Evolutionary conservation across 768 basidiomycete genomes (phyloP).

Genomic region (Chalciporus pseudorubinellus): DNA sequence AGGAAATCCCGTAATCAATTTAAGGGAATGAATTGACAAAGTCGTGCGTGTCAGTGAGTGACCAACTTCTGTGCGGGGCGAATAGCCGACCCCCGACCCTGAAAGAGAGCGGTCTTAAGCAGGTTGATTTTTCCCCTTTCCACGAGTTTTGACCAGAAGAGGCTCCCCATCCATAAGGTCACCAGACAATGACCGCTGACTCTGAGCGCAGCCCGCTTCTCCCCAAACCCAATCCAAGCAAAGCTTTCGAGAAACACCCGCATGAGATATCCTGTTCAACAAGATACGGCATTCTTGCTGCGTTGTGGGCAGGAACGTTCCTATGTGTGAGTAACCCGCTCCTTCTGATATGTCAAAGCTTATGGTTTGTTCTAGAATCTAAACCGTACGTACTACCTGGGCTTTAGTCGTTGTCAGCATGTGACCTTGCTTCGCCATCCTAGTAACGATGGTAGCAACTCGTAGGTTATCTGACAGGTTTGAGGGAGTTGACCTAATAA

Average conservation of each 20-base stretch:
- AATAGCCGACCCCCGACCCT: no score
- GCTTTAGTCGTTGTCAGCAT: neutral
- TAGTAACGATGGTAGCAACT: neutral
- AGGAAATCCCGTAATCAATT: no score
- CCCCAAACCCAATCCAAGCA: neutral
- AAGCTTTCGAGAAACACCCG: conserved; percentile 40
- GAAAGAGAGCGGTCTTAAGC: no score
- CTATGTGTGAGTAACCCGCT: conserved; percentile 52
- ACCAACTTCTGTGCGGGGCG: no score
- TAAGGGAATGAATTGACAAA: no score
- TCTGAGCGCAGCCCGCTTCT: conserved; percentile 32
- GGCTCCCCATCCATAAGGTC: neutral
- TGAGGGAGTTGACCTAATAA: neutral
- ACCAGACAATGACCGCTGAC: conserved; percentile 1
- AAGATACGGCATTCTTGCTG: conserved; percentile 61
- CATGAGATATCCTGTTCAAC: conserved; percentile 56
- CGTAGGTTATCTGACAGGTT: neutral
- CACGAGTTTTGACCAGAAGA: no score
- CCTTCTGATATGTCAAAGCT: no score
- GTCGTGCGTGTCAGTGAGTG: no score
- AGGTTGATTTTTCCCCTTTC: no score
- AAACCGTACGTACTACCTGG: neutral
- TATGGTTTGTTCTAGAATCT: neutral
- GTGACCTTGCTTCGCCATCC: neutral
- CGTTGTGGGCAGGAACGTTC: conserved; percentile 68